A percentile compares a stretch with the other conserved stretches of the same genome.
phyloP scores from a whole-genome alignment of 805 yeast genomes.

The Pichia ethanolica region DNA sequence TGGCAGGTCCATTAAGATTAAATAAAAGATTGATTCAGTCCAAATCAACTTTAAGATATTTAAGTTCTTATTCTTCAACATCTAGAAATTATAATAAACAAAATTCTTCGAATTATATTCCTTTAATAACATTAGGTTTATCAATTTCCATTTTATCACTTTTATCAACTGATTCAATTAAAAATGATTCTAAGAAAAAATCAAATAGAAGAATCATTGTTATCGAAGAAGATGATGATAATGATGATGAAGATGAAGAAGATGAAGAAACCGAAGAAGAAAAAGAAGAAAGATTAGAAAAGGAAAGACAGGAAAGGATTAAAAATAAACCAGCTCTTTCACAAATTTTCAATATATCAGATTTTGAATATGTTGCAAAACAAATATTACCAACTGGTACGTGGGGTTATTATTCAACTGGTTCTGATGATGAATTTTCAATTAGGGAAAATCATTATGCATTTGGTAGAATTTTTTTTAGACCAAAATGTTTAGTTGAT shows the following conservation, averaged over 20 bases:
- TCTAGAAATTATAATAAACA: background rate
- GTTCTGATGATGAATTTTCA: slow-evolving; percentile 76
- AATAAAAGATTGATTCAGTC: no score
- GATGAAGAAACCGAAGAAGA: slow-evolving; percentile 21
- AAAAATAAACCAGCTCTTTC: slow-evolving; percentile 57
- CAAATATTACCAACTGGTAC: slow-evolving; percentile 64
- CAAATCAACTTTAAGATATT: background rate
- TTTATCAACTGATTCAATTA: background rate
- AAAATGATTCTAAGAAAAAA: slow-evolving; percentile 8
- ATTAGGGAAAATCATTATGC: slow-evolving; percentile 60
- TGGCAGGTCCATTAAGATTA: background rate
- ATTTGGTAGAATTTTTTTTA: slow-evolving; percentile 77
- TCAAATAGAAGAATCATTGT: slow-evolving; percentile 12
- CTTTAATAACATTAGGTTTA: background rate
- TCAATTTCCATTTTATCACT: background rate
- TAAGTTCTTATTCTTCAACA: background rate
- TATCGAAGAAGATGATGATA: slow-evolving; percentile 17
- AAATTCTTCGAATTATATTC: background rate
- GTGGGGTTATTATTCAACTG: slow-evolving; percentile 88
- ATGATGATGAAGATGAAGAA: slow-evolving; percentile 22
- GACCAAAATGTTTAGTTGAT: slow-evolving; percentile 73
- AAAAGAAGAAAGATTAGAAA: slow-evolving; percentile 29
- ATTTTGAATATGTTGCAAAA: slow-evolving; percentile 82
- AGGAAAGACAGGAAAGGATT: slow-evolving; percentile 30
- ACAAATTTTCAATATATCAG: slow-evolving; percentile 66